Evolutionary conservation across 768 basidiomycete genomes (phyloP), one percentile per base, ranked within the genome.

Genomic region (Russula lepida): DNA sequence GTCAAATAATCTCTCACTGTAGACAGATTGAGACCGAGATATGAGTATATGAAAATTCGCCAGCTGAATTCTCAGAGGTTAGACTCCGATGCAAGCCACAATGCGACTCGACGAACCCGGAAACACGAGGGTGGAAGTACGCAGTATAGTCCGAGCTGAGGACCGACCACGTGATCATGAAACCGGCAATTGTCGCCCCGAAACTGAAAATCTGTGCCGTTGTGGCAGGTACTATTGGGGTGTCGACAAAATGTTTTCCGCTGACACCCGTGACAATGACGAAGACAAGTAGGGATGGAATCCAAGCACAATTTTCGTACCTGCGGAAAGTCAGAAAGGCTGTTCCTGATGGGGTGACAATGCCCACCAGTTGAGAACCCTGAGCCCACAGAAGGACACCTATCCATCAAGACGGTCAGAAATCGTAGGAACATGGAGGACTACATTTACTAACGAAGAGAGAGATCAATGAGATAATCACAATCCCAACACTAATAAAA

Each of bases 271-370:
- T 72, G 9, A 82, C 83, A 55, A 92, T 79, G 33, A 90, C 65
- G 69, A 85, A 91, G 9, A 84, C 80, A 55, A 92, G 73, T n/a
- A 89, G 68, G 19, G 89, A 80, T 0, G 92, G 91, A 19, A 92
- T 77, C 89, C 90, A 92, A 1, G 85, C 76, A 2, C 87, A 61
- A 11, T 83, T 79, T 66, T 91, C 90, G 67, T 89, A 92, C 85
- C 88, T 76, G 75, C 54, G 54, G 33, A 23, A 44, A 54, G 21
- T 15, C 3, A 47, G 15, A 46, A 5, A 49, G 44, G 7, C 1
- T 12, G 25, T 21, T 17, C 17, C n/a, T 3, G 35, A 46, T 8
- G 21, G 15, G 28, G 49, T 28, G 27, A 43, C n/a, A 13, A 12
- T 13, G 7, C 73, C 32, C 60, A 81, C 84, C 81, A 77, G 51